A percentile compares a stretch with the other conserved stretches of the same genome.
phyloP scores from a whole-genome alignment of 768 basidiomycete species.

The Ramaria rubella region DNA sequence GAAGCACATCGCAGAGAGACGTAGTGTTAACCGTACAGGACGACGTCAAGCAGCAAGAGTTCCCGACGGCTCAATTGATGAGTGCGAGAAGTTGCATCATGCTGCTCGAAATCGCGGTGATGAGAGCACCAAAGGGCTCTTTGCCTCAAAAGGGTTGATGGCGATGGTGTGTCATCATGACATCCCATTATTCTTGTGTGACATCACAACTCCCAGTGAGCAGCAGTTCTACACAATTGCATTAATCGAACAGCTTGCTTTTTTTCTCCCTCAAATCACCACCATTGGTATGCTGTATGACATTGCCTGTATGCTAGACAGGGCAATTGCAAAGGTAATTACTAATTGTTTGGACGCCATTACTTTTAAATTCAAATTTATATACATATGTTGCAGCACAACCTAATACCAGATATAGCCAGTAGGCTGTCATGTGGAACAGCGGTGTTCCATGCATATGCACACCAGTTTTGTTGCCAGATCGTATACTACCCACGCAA shows the following conservation, averaged over 20 bases:
- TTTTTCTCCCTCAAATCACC: not conserved
- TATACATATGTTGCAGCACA: not conserved
- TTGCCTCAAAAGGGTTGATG: no score
- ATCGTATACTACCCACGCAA: no score
- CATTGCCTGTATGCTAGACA: not conserved
- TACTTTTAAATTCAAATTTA: not conserved
- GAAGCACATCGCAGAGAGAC: not conserved
- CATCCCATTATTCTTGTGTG: not conserved
- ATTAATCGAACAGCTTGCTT: not conserved
- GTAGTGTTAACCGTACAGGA: not conserved
- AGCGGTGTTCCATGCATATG: conserved; percentile 3
- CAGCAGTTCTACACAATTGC: conserved; percentile 5
- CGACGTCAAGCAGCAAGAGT: not conserved
- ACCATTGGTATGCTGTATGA: not conserved
- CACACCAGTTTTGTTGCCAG: not conserved
- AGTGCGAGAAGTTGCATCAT: not conserved
- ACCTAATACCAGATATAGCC: not conserved
- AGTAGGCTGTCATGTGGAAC: not conserved
- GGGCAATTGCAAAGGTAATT: not conserved
- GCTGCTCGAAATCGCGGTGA: not conserved
- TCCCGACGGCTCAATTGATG: not conserved
- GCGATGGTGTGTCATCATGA: no score
- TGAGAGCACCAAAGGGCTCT: not conserved
- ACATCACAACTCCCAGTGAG: not conserved
- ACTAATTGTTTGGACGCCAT: not conserved